Evolutionary conservation across 2,329 filamentous ascomycete species (phyloP).

Genomic region (Aspergillus quadrilineatus): DNA sequence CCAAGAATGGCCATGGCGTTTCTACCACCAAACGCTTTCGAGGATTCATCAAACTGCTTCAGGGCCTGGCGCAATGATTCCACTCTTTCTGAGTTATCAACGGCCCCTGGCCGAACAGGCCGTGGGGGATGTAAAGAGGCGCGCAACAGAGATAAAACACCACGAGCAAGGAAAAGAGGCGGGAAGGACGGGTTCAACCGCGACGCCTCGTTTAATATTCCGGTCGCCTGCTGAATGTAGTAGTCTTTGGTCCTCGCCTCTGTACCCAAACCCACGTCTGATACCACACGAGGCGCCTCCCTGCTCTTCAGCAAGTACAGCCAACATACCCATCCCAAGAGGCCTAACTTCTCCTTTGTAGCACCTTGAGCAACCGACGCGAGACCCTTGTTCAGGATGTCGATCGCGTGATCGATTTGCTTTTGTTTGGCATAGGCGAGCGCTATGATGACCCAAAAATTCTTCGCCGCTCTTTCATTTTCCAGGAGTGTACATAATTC

Average conservation of each 20-base stretch:
- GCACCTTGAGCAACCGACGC: conserved; percentile 67
- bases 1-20: conserved; percentile 93
- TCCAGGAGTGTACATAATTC: conserved; percentile 94
- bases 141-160: conserved; percentile 81
- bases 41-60: conserved; percentile 93
- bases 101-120: conserved; percentile 57
- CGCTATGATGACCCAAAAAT: conserved; percentile 97
- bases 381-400: conserved; percentile 70
- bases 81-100: conserved; percentile 68
- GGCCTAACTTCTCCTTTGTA: conserved; percentile 78
- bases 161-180: conserved; percentile 85
- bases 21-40: conserved; percentile 76
- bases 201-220: conserved; percentile 90
- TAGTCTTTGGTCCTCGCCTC: conserved; percentile 89
- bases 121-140: conserved; percentile 81
- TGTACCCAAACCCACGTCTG: conserved; percentile 63
- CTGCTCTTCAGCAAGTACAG: conserved; percentile 86
- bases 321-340: conserved; percentile 85
- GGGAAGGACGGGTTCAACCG: conserved; percentile 90
- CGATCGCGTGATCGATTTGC: conserved; percentile 80
- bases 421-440: conserved; percentile 94
- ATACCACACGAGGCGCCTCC: conserved; percentile 67
- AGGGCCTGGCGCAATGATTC: conserved; percentile 81
- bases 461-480: conserved; percentile 86
- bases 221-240: conserved; percentile 87